Evolutionary conservation across 257 asterid genomes (phyloP).

Genomic region (Solanum neorickii): DNA sequence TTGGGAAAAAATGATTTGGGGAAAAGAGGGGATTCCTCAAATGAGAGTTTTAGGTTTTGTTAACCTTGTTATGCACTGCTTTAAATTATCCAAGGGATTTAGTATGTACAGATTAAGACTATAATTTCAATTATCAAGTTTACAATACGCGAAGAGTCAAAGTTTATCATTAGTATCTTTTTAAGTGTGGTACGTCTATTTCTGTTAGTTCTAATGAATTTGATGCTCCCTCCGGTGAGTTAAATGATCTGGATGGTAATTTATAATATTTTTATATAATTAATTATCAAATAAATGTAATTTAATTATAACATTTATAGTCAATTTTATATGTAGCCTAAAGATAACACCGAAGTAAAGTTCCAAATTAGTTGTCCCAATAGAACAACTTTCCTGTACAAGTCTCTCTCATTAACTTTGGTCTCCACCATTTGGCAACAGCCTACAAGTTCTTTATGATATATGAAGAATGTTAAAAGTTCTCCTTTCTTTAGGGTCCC

Average conservation of each 20-base stretch:
- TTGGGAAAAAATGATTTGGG: background rate
- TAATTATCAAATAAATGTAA: no score
- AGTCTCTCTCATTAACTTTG: background rate
- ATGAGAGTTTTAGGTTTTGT: background rate
- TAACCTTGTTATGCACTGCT: background rate
- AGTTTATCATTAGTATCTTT: background rate
- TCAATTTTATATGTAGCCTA: background rate
- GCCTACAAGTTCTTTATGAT: background rate
- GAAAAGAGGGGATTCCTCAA: background rate
- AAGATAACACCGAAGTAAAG: background rate
- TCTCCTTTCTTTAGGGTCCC: background rate
- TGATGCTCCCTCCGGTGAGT: background rate
- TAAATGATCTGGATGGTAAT: background rate
- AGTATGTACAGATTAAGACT: background rate
- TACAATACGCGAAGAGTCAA: background rate
- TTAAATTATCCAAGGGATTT: background rate
- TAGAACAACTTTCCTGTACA: background rate
- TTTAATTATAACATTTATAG: background rate
- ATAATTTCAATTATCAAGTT: background rate
- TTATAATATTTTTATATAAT: no score
- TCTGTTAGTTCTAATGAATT: background rate
- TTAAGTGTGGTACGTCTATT: background rate
- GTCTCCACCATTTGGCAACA: background rate
- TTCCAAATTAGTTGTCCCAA: background rate
- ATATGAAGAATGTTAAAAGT: background rate